Evolutionary conservation across 768 basidiomycete genomes (phyloP).

Genomic region (Boletus vinaceobasis): DNA sequence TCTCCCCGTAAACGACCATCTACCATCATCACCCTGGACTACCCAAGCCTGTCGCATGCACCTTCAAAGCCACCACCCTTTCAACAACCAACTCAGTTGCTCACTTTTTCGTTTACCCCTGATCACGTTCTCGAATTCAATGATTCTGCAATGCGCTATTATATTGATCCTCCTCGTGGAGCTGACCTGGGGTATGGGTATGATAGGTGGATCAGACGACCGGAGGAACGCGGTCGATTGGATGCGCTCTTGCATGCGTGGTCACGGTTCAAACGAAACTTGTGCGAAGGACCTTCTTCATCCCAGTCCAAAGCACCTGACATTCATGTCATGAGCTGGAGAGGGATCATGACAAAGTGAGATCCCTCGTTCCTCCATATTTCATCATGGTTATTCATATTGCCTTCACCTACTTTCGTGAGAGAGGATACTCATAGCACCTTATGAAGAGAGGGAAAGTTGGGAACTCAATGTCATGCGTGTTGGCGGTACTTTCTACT

Average conservation of each 20-base stretch:
- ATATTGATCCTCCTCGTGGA: conserved; percentile 58
- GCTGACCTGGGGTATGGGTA: conserved; percentile 71
- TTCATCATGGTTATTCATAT: conserved; percentile 8
- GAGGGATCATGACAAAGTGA: conserved; percentile 84
- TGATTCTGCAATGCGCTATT: conserved; percentile 70
- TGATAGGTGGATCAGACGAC: conserved; percentile 64
- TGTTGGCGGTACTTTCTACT: conserved; percentile 63
- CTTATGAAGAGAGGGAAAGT: conserved; percentile 76
- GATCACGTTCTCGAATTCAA: conserved; percentile 57
- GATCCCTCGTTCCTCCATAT: conserved; percentile 14
- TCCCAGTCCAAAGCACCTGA: conserved; percentile 32
- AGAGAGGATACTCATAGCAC: conserved; percentile 73
- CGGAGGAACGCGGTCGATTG: conserved; percentile 63
- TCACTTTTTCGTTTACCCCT: conserved; percentile 71
- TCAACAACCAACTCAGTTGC: conserved; percentile 65
- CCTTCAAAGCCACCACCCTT: conserved; percentile 42
- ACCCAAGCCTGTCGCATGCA: conserved; percentile 22
- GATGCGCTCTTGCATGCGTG: conserved; percentile 65
- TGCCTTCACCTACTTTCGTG: conserved; percentile 26
- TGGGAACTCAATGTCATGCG: conserved; percentile 86
- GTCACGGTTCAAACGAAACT: conserved; percentile 38
- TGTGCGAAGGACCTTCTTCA: conserved; percentile 31
- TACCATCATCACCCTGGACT: conserved; percentile 9
- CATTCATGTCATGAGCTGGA: conserved; percentile 66
- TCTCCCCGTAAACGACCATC: conserved; percentile 3